Evolutionary conservation across 192 early-diverging fungal genomes (phyloP).

Genomic region (Radiomyces spectabilis): DNA sequence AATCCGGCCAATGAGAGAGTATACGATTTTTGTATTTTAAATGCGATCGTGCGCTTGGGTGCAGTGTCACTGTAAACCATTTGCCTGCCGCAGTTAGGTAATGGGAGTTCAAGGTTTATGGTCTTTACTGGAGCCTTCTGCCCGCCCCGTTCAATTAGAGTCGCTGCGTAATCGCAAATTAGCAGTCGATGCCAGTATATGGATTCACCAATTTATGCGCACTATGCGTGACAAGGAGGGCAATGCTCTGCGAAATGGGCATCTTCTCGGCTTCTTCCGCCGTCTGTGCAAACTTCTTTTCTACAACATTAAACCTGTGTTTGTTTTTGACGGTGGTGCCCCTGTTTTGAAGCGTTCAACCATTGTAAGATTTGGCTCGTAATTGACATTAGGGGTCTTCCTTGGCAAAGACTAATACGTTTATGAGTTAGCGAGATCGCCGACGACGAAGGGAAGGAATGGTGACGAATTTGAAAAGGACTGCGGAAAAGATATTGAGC

Average conservation of each 20-base stretch:
- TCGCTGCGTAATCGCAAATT: conserved; percentile 64
- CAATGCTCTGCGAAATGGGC: conserved; percentile 70
- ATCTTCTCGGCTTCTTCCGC: conserved; percentile 89
- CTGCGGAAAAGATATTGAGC: conserved; percentile 78
- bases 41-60: background rate
- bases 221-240: conserved; percentile 91
- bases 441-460: conserved; percentile 29
- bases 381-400: background rate
- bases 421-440: conserved; percentile 36
- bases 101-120: conserved; percentile 98
- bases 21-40: background rate
- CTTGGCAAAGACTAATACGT: background rate
- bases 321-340: conserved; percentile 94
- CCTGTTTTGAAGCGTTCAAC: conserved; percentile 80
- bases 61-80: too few relatives aligned
- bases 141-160: conserved; percentile 74
- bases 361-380: conserved; percentile 35
- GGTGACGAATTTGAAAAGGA: conserved; percentile 50
- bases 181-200: conserved; percentile 94
- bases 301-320: conserved; percentile 85
- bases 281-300: conserved; percentile 92
- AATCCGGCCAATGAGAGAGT: background rate
- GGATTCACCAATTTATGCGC: conserved; percentile 95
- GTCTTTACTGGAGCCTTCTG: conserved; percentile 73
- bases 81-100: too few relatives aligned